phyloP scores from a whole-genome alignment of 495 filamentous ascomycete species.

The Podospora conica region DNA sequence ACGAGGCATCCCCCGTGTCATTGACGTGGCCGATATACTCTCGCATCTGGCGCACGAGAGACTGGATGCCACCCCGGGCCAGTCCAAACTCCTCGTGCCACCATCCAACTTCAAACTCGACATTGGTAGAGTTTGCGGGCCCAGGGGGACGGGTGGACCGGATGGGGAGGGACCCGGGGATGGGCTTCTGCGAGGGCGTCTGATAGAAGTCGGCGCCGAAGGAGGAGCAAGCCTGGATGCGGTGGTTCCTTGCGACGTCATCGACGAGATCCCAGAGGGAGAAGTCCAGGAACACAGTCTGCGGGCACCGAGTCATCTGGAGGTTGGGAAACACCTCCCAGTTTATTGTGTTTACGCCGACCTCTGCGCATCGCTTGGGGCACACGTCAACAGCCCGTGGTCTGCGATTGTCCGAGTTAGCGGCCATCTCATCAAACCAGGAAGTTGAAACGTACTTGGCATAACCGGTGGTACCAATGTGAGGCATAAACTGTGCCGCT shows the following conservation, averaged over 20 bases:
- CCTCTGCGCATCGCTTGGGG: slow-evolving; percentile 25
- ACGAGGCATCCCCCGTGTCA: neutral
- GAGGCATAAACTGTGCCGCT: no score
- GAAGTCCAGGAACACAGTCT: slow-evolving; percentile 30
- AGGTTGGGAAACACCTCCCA: slow-evolving; percentile 32
- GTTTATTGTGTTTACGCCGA: slow-evolving; percentile 25
- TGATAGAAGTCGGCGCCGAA: slow-evolving; percentile 16
- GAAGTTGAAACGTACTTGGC: no score
- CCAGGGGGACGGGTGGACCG: no score
- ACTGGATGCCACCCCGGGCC: neutral
- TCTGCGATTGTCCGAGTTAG: no score
- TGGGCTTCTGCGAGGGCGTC: no score
- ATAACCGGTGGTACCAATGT: no score
- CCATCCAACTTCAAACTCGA: no score
- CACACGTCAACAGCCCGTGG: no score
- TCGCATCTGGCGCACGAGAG: neutral
- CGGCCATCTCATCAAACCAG: no score
- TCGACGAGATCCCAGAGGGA: slow-evolving; percentile 29
- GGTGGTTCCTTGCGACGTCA: slow-evolving; percentile 20
- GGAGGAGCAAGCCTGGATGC: slow-evolving; percentile 29
- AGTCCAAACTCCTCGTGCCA: no score
- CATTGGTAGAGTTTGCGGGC: no score
- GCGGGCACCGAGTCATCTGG: slow-evolving; percentile 16
- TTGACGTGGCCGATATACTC: neutral
- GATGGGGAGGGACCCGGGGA: no score